Conservation (phyloP, 129 eudicot species). For the Solidago caesia region DNA sequence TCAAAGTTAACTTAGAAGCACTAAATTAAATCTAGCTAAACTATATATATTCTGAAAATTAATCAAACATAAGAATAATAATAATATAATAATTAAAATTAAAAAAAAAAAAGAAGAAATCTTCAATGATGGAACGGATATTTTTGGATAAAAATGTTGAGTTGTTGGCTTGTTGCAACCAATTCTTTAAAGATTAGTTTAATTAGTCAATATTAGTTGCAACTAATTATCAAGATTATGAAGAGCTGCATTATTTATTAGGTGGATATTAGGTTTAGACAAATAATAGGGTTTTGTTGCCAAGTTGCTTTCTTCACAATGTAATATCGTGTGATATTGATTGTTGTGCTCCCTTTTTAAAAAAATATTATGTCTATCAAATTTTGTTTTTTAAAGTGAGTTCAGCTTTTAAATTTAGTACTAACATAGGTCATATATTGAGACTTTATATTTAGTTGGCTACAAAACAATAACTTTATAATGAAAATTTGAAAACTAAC, state of each 20-base stretch:
- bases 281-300: slow-evolving; percentile 24
- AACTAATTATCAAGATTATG: slow-evolving; percentile 30
- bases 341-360: background rate
- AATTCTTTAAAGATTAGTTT: background rate
- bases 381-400: background rate
- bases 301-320: slow-evolving; percentile 26
- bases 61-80: no score
- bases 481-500: no score
- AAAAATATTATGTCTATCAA: background rate
- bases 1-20: no score
- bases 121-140: slow-evolving; percentile 11
- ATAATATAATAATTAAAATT: no score
- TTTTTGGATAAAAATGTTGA: slow-evolving; percentile 31
- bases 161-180: slow-evolving; percentile 47
- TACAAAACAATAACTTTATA: no score
- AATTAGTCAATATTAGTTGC: slow-evolving; percentile 30
- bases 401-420: background rate
- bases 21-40: no score
- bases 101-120: no score
- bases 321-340: slow-evolving; percentile 16
- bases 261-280: slow-evolving; percentile 34
- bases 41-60: background rate
- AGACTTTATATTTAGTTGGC: no score
- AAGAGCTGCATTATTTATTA: slow-evolving; percentile 23
- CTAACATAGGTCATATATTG: no score